A percentile compares a stretch with the other conserved stretches of the same genome.
Evolutionary conservation across 352 stramenopile species (phyloP).

Genomic region (Pythium monospermum): DNA sequence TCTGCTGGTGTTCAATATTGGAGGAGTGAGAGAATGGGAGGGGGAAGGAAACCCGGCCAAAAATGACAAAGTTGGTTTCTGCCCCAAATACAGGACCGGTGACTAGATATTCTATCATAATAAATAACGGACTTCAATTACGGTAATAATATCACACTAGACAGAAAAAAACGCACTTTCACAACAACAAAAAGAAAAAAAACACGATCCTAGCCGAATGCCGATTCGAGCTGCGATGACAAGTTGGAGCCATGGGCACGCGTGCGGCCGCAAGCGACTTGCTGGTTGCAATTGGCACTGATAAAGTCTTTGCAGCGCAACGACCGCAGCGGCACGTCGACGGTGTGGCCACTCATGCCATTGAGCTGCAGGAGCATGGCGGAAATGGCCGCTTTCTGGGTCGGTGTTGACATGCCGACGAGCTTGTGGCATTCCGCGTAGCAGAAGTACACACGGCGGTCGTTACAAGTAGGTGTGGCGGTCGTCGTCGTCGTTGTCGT

Average conservation of each 20-base stretch:
- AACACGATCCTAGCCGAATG: slow-evolving; percentile 14
- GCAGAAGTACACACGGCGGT: slow-evolving; percentile 32
- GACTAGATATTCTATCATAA: too few species aligned
- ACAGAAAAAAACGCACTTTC: too few species aligned
- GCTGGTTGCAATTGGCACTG: slow-evolving; percentile 10
- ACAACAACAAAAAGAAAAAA: neutral
- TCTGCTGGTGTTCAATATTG: neutral
- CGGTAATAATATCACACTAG: too few species aligned
- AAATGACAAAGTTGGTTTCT: too few species aligned
- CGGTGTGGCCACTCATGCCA: slow-evolving; percentile 27
- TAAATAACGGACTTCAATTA: too few species aligned
- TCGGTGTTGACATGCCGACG: slow-evolving; percentile 31
- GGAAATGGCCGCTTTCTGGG: slow-evolving; percentile 50
- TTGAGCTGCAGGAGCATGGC: slow-evolving; percentile 55
- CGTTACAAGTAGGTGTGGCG: too few species aligned
- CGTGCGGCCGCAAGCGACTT: slow-evolving; percentile 16
- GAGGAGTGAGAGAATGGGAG: neutral
- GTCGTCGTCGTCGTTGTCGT: slow-evolving; percentile 29
- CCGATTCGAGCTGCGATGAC: slow-evolving; percentile 22
- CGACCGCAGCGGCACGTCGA: slow-evolving; percentile 57
- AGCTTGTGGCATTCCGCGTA: slow-evolving; percentile 67
- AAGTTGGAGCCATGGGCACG: slow-evolving; percentile 9
- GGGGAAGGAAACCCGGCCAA: neutral
- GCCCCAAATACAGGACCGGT: too few species aligned
- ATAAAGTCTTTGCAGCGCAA: slow-evolving; percentile 69